Evolutionary conservation across 2,329 filamentous ascomycete genomes (phyloP).

Genomic region (Fusarium fracticaudum): DNA sequence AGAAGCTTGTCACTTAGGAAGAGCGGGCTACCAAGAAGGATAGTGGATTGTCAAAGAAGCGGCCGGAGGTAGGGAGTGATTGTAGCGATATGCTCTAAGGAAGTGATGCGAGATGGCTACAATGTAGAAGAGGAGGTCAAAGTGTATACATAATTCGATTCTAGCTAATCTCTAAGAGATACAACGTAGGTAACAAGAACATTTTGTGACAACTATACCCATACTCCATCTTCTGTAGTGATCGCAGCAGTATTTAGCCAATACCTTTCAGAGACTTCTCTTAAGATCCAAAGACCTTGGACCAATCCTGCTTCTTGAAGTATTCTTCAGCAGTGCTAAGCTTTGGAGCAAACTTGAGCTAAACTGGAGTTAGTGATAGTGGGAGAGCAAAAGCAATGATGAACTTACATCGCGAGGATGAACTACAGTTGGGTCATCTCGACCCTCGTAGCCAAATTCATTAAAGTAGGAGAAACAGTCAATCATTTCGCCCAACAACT

Average conservation of each 20-base stretch:
- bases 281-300: constrained; percentile 5
- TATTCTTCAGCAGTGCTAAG: constrained; percentile 11
- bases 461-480: constrained; percentile 23
- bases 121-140: not conserved
- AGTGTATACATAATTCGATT: not conserved
- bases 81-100: not conserved
- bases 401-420: constrained; percentile 21
- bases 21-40: not conserved
- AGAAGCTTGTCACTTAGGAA: constrained; percentile 25
- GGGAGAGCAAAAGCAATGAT: not conserved
- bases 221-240: not conserved
- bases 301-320: constrained; percentile 28
- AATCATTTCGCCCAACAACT: constrained; percentile 5
- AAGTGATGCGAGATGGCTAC: no score
- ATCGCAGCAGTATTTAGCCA: no score
- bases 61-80: not conserved
- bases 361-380: not conserved
- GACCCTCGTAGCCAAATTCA: constrained; percentile 28
- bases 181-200: not conserved
- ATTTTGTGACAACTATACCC: no score
- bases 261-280: not conserved
- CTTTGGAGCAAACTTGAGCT: constrained; percentile 5
- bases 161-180: not conserved
- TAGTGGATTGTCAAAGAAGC: not conserved
- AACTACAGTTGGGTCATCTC: constrained; percentile 20